Evolutionary conservation across 352 stramenopile genomes (phyloP).

Genomic region (Peronospora destructor): DNA sequence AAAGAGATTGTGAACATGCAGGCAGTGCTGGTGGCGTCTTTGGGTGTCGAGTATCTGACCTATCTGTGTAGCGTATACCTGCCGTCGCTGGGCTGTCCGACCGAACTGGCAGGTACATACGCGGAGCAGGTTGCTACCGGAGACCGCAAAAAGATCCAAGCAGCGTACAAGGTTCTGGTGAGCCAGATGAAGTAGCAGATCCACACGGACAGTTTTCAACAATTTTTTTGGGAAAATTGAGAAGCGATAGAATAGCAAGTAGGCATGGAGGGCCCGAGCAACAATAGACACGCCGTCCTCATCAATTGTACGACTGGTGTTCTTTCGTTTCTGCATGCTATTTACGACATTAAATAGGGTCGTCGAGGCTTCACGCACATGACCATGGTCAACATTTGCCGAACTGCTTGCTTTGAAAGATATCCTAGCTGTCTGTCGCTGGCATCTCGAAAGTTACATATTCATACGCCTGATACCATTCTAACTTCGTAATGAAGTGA

Average conservation of each 20-base stretch:
- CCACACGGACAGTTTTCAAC: not conserved
- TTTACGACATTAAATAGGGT: too few species aligned
- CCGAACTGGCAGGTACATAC: constrained; percentile 53
- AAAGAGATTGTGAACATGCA: constrained; percentile 77
- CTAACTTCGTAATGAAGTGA: too few species aligned
- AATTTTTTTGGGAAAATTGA: not conserved
- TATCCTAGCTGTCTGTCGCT: too few species aligned
- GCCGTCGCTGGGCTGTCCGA: constrained; percentile 46
- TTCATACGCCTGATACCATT: too few species aligned
- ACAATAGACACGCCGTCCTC: too few species aligned
- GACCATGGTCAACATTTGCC: too few species aligned
- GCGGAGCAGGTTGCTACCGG: constrained; percentile 48
- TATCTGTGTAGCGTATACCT: constrained; percentile 64
- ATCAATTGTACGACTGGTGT: too few species aligned
- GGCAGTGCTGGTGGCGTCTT: constrained; percentile 43
- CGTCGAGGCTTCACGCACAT: too few species aligned
- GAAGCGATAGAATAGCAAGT: not conserved
- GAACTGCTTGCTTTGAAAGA: too few species aligned
- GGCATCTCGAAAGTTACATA: too few species aligned
- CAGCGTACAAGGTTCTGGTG: constrained; percentile 62
- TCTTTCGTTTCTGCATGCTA: too few species aligned
- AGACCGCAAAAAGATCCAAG: constrained; percentile 58
- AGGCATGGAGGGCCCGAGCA: not conserved
- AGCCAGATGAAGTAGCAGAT: constrained; percentile 33
- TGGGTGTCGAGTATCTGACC: constrained; percentile 55